These are phyloP conservation scores for Oxytropis ochrocephala DNA, from an alignment of 306 rosid species.

Conservation along the genomic window DNA sequence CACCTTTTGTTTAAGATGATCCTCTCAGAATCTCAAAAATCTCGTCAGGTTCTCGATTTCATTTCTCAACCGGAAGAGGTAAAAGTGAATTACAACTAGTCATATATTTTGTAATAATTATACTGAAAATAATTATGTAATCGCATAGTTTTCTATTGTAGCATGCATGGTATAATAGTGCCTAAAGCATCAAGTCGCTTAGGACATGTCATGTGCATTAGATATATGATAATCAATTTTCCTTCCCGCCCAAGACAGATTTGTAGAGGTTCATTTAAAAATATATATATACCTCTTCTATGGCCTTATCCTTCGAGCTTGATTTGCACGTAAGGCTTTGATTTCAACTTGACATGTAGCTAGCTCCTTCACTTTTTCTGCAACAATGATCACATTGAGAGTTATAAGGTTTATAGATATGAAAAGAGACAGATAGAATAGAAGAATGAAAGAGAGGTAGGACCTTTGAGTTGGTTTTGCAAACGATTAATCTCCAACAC, in stretches of 20 bases:
- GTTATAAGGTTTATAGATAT: too few relatives aligned
- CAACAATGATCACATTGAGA: too few relatives aligned
- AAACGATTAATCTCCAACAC: too few relatives aligned
- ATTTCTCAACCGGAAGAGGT: slow-evolving; percentile 44
- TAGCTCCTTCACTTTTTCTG: too few relatives aligned
- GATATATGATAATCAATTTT: not conserved
- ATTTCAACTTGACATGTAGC: too few relatives aligned
- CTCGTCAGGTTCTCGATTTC: slow-evolving; percentile 54
- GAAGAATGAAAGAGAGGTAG: too few relatives aligned
- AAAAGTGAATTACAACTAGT: not conserved
- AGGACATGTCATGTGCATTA: not conserved
- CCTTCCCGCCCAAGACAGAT: not conserved
- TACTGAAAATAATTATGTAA: too few relatives aligned
- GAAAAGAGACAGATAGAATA: too few relatives aligned
- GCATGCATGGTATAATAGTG: not conserved
- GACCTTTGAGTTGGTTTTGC: too few relatives aligned
- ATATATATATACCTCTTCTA: slow-evolving; percentile 68
- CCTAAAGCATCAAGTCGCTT: not conserved
- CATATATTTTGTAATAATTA: too few relatives aligned
- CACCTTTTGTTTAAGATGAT: slow-evolving; percentile 73
- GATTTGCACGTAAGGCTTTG: too few relatives aligned
- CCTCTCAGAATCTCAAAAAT: slow-evolving; percentile 44
- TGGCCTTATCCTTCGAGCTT: slow-evolving; percentile 73
- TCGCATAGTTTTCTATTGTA: not conserved
- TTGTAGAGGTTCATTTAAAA: not conserved